These are phyloP conservation scores for Anthoceros angustus DNA, from an alignment of 225 moss, liverwort and hornwort genomes.

Conservation along the genomic window DNA sequence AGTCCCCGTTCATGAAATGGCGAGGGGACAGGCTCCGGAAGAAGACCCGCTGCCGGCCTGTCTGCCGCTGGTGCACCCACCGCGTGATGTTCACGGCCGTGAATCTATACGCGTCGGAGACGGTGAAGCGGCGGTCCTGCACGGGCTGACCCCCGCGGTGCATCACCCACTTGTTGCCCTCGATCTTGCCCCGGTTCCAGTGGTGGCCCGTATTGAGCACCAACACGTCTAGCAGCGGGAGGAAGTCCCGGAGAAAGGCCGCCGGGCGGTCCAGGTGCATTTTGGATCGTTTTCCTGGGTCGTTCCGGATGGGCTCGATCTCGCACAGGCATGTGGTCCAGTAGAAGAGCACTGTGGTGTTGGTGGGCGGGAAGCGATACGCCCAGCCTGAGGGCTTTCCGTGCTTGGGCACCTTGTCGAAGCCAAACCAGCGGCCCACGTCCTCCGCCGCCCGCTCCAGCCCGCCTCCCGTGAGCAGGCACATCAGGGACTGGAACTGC, in stretches of 20 bases:
- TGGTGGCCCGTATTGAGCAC: conserved; percentile 67
- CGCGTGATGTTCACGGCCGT: conserved; percentile 30
- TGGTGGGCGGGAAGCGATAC: conserved; percentile 32
- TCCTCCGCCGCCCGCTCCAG: conserved; percentile 13
- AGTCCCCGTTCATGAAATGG: conserved; percentile 70
- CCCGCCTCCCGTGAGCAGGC: conserved; percentile 58
- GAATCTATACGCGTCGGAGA: conserved; percentile 28
- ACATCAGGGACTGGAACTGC: conserved; percentile 64
- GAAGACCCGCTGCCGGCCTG: conserved; percentile 15
- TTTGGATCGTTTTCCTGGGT: conserved; percentile 17
- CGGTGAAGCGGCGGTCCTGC: not conserved
- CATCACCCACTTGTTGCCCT: conserved; percentile 27
- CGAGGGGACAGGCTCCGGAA: conserved; percentile 46
- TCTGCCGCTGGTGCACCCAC: conserved; percentile 23
- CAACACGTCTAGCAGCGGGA: conserved; percentile 32
- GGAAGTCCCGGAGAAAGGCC: conserved; percentile 22
- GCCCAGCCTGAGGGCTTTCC: conserved; percentile 29
- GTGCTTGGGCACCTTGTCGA: conserved; percentile 12
- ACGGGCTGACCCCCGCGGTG: conserved; percentile 20
- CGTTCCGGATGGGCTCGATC: conserved; percentile 15
- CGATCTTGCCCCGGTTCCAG: conserved; percentile 50
- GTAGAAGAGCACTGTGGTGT: conserved; percentile 51
- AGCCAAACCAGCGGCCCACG: conserved; percentile 18
- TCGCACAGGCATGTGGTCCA: conserved; percentile 48
- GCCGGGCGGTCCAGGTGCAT: conserved; percentile 57